Conservation (phyloP, 768 basidiomycete species). For the Mycena metata region DNA sequence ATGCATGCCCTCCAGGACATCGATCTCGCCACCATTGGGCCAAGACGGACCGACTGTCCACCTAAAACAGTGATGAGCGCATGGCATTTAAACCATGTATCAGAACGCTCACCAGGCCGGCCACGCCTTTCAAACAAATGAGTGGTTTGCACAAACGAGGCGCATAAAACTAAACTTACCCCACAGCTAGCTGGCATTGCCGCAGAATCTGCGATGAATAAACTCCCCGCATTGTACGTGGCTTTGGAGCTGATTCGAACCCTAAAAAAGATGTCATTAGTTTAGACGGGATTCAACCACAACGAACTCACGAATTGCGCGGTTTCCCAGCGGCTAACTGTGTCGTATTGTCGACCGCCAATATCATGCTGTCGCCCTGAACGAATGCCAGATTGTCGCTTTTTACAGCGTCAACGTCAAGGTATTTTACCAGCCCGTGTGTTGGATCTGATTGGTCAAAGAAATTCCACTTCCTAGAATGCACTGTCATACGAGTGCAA, state of each 20-base stretch:
- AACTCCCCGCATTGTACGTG: neutral
- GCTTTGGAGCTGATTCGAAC: slow-evolving; percentile 21
- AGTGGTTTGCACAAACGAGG: no score
- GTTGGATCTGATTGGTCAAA: slow-evolving; percentile 7
- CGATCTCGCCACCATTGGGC: slow-evolving; percentile 6
- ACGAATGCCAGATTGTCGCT: neutral
- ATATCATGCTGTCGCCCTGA: neutral
- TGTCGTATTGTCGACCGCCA: slow-evolving; percentile 16
- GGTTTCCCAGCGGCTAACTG: neutral
- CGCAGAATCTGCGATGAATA: slow-evolving; percentile 14
- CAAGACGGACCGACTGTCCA: slow-evolving; percentile 4
- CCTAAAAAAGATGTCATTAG: neutral
- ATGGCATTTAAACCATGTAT: neutral
- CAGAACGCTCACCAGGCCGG: neutral
- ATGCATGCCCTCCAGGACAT: slow-evolving; percentile 3
- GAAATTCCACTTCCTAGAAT: neutral
- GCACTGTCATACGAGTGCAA: neutral
- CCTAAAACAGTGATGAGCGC: neutral
- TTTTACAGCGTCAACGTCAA: neutral
- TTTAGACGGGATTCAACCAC: neutral
- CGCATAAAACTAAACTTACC: neutral
- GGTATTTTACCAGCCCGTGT: slow-evolving; percentile 9
- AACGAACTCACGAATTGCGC: slow-evolving; percentile 4
- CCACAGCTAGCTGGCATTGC: neutral
- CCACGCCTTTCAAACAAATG: neutral